Evolutionary conservation across 1,284 basidiomycete species (phyloP).

Genomic region (Cystobasidium slooffiae): DNA sequence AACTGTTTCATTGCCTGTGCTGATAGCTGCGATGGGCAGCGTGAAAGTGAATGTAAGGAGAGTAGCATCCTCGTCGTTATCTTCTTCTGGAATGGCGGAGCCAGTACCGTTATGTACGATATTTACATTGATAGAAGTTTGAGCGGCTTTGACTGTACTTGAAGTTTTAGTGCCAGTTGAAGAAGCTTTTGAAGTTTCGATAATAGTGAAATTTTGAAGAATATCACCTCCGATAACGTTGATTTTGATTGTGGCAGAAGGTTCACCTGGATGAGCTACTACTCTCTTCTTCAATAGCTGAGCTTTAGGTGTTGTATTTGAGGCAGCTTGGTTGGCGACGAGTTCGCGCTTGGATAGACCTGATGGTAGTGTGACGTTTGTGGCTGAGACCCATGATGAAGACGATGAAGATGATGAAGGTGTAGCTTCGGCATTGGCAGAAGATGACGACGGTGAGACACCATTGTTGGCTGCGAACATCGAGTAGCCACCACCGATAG

Average conservation of each 20-base stretch:
- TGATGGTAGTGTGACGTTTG: conserved; percentile 32
- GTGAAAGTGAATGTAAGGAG: conserved; percentile 33
- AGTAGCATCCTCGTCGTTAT: not conserved
- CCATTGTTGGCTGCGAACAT: conserved; percentile 24
- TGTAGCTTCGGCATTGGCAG: not conserved
- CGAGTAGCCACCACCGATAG: conserved; percentile 22
- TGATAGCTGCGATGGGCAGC: conserved; percentile 16
- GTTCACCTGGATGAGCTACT: conserved; percentile 37
- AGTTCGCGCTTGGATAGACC: conserved; percentile 10
- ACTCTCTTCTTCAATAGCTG: conserved; percentile 11
- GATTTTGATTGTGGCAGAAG: conserved; percentile 23
- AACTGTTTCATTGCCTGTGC: conserved; percentile 14
- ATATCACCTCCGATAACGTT: conserved; percentile 24
- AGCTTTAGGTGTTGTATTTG: not conserved
- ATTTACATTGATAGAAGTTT: conserved; percentile 34
- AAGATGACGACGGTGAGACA: conserved; percentile 15
- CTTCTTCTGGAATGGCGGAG: not conserved
- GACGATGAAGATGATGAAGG: conserved; percentile 2
- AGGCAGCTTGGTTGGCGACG: not conserved
- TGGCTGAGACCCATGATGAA: conserved; percentile 29
- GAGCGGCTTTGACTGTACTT: conserved; percentile 14
- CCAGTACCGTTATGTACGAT: conserved; percentile 18
- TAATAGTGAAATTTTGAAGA: conserved; percentile 23
- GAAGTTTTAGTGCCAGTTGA: conserved; percentile 7
- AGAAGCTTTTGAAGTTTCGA: conserved; percentile 16